Evolutionary conservation across 805 yeast genomes (phyloP).

Genomic region (Spathaspora hagerdaliae): DNA sequence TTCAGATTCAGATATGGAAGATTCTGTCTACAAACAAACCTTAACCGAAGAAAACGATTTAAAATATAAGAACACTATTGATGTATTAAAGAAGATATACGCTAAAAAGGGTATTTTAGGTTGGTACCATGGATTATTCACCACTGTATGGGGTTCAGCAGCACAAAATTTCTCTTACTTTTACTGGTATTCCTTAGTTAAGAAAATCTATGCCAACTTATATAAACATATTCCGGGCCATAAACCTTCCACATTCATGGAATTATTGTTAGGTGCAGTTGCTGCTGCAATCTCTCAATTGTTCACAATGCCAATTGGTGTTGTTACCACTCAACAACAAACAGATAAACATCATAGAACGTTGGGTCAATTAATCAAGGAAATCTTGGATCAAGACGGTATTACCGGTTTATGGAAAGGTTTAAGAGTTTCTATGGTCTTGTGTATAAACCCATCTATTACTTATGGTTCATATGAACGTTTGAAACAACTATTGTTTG

Average conservation of each 20-base stretch:
- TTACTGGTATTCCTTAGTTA: conserved; percentile 79
- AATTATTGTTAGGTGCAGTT: conserved; percentile 67
- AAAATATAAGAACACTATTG: conserved; percentile 54
- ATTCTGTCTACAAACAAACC: conserved; percentile 12
- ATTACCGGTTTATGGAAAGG: conserved; percentile 78
- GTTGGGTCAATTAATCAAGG: conserved; percentile 32
- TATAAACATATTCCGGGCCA: conserved; percentile 32
- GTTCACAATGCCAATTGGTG: conserved; percentile 78
- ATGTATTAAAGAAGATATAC: conserved; percentile 59
- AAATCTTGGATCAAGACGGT: conserved; percentile 62
- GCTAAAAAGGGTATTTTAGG: conserved; percentile 60
- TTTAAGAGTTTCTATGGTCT: conserved; percentile 70
- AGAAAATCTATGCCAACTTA: conserved; percentile 47
- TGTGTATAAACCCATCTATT: conserved; percentile 80
- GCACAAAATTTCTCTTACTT: conserved; percentile 79
- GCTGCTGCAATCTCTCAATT: conserved; percentile 82
- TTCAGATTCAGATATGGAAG: conserved; percentile 14
- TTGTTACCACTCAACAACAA: conserved; percentile 61
- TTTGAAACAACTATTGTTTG: conserved; percentile 50
- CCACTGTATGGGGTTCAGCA: conserved; percentile 67
- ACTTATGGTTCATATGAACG: conserved; percentile 80
- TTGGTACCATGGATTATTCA: conserved; percentile 67
- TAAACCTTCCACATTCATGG: conserved; percentile 55
- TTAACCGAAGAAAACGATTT: conserved; percentile 12
- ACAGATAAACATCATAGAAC: conserved; percentile 41